A percentile compares a stretch with the other conserved stretches of the same genome.
Evolutionary conservation across 164 flowering plant genomes (phyloP).

Genomic region (Pachysandra terminalis): DNA sequence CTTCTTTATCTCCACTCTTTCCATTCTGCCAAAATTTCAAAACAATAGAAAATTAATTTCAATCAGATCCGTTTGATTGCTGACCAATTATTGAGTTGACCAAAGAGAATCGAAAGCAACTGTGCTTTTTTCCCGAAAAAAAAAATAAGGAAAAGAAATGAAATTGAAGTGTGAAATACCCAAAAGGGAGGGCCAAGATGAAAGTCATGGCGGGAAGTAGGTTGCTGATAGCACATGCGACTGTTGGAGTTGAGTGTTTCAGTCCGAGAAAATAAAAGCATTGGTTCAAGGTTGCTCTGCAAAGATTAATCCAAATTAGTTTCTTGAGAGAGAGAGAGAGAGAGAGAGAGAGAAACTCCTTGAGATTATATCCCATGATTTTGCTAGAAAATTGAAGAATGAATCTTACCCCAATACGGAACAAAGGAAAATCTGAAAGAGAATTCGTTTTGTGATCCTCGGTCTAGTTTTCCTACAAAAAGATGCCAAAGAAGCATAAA

Average conservation of each 20-base stretch:
- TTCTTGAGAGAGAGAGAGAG: neutral
- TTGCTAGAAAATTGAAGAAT: neutral
- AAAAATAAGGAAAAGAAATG: neutral
- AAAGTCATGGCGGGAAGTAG: slow-evolving; percentile 37
- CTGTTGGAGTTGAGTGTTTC: slow-evolving; percentile 28
- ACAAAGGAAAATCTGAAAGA: slow-evolving; percentile 49
- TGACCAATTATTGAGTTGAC: too few species aligned
- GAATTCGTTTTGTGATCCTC: slow-evolving; percentile 34
- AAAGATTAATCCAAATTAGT: neutral
- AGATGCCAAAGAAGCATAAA: neutral
- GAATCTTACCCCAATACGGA: slow-evolving; percentile 59
- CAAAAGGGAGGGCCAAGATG: slow-evolving; percentile 32
- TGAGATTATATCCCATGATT: too few species aligned
- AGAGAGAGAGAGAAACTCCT: neutral
- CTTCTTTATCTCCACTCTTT: slow-evolving; percentile 47
- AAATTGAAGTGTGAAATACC: slow-evolving; percentile 10
- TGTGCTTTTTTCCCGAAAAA: too few species aligned
- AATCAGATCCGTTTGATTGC: too few species aligned
- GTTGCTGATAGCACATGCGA: slow-evolving; percentile 32
- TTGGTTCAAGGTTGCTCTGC: slow-evolving; percentile 39
- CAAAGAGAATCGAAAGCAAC: too few species aligned
- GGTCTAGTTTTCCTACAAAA: slow-evolving; percentile 49
- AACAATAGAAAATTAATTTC: neutral
- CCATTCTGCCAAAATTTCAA: slow-evolving; percentile 43
- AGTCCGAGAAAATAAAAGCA: slow-evolving; percentile 35